Evolutionary conservation across 2,329 filamentous ascomycete genomes (phyloP).

Genomic region (Ceratocystis alfenasii): DNA sequence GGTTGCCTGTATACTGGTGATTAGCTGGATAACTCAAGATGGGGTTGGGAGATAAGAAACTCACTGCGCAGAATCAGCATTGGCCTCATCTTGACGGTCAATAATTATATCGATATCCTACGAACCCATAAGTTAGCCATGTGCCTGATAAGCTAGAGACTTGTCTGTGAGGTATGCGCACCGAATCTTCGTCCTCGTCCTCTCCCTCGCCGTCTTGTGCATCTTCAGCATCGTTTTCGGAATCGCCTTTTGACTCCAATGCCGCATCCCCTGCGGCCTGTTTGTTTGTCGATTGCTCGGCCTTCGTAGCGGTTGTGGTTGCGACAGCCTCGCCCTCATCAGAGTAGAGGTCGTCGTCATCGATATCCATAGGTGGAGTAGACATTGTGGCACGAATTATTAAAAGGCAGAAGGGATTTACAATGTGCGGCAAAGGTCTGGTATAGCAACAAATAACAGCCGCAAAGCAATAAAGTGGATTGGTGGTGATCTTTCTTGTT

Average conservation of each 20-base stretch:
- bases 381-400: slow-evolving; percentile 12
- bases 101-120: slow-evolving; percentile 59
- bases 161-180: slow-evolving; percentile 5
- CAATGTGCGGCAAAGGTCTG: background rate
- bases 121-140: slow-evolving; percentile 11
- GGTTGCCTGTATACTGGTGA: slow-evolving; percentile 38
- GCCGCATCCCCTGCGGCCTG: background rate
- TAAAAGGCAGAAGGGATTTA: too few species aligned
- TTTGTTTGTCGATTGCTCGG: slow-evolving; percentile 1
- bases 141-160: background rate
- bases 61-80: slow-evolving; percentile 47
- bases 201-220: slow-evolving; percentile 49
- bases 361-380: slow-evolving; percentile 44
- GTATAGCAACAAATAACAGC: background rate
- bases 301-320: slow-evolving; percentile 27
- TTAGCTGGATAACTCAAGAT: background rate
- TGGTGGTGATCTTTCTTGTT: background rate
- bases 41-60: slow-evolving; percentile 25
- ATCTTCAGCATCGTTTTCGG: slow-evolving; percentile 50
- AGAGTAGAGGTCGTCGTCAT: slow-evolving; percentile 56
- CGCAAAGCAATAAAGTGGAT: background rate
- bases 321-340: slow-evolving; percentile 41
- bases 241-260: background rate
- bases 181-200: slow-evolving; percentile 38
- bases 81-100: slow-evolving; percentile 52